Conservation (phyloP, 345 rosid genomes). For the Eucalyptus brandiana region DNA sequence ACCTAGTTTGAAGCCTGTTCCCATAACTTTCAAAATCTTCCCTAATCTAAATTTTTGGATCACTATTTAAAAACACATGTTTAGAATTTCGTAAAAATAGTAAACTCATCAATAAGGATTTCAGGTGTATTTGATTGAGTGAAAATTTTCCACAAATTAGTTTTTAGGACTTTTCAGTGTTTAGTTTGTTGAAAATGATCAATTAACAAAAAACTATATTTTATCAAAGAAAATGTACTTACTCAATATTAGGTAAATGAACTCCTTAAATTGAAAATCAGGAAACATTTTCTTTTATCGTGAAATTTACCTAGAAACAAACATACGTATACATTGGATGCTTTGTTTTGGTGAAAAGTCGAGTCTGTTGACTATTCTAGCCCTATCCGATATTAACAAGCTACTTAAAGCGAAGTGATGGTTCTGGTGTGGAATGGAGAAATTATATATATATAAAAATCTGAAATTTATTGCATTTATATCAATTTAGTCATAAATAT, state of each 20-base stretch:
- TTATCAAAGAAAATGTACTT: background rate
- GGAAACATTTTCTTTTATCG: no score
- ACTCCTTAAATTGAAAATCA: background rate
- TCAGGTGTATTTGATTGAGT: background rate
- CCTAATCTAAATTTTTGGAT: background rate
- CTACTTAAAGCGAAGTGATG: background rate
- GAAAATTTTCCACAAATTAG: background rate
- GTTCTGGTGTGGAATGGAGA: no score
- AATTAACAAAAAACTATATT: background rate
- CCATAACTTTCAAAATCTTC: background rate
- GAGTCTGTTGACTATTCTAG: no score
- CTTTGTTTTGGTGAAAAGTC: background rate
- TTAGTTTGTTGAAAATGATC: background rate
- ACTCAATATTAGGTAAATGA: background rate
- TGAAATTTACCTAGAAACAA: background rate
- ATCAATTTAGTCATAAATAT: no score
- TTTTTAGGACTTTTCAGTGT: background rate
- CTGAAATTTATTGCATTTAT: no score
- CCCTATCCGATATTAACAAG: background rate
- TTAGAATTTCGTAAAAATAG: background rate
- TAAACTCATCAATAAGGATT: background rate
- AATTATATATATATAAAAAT: no score
- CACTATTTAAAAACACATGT: background rate
- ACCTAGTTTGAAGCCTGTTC: background rate
- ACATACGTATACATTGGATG: background rate